Evolutionary conservation across 768 basidiomycete species (phyloP), one percentile per base, ranked within the genome.

Genomic region (Lactarius akahatsu): DNA sequence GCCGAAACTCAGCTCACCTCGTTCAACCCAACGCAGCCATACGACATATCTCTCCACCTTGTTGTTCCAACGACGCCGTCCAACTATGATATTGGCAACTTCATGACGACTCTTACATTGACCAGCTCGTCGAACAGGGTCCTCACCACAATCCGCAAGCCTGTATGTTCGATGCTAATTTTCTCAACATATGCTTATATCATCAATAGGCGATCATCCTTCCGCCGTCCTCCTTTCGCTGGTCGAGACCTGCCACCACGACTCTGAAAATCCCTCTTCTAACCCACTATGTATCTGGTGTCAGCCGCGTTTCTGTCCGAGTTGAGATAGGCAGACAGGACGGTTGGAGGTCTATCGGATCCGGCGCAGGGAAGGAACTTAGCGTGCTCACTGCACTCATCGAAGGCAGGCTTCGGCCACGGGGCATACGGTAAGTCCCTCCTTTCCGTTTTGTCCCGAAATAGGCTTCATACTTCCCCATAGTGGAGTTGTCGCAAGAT

Each of bases 11-110:
- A 75, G 1, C 75, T 93, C 0, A 83, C 86, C 2, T 65, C 74
- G 15, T 78, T 93, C 36, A 80, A 82, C 59, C 72, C 83, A 20
- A 77, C 81, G 43, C 92, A 93, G 68, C 83, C 84, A n/a, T 94
- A 94, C 64, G 86, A 92, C 69, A 78, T 94, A 59, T 86, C 86
- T 54, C 76, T 94, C 18, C 83, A 85, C 61, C 78, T 94, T 18
- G 75, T 78, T 34, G 79, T 94, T 8, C 92, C 92, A 13, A 79
- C 84, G 4, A 82, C 83, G 20, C 85, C 87, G 65, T 75, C 86
- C 26, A 94, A 92, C 76, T 78, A 84, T 71, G 86, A 80, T 4
- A 84, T 94, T 3, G 92, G 92, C 50, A 94, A 94, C 74, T 94
- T 94, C 76, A 94, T 94, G 92, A 79, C 85, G 5, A 82, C 80